phyloP scores from a whole-genome alignment of 208 protist species.

The Crithidia expoeki region DNA sequence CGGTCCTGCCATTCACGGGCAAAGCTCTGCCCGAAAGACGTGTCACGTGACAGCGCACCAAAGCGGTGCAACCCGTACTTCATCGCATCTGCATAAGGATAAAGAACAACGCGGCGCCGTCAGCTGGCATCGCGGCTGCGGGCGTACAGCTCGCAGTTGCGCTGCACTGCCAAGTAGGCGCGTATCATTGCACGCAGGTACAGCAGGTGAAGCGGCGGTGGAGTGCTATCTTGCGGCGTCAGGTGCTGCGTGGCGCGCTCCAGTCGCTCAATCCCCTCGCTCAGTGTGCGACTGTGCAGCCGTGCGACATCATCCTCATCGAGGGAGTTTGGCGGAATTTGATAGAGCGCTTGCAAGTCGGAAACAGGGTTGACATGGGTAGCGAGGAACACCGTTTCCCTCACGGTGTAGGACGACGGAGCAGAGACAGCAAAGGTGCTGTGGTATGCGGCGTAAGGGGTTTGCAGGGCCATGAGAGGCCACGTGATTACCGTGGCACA shows the following conservation, averaged over 20 bases:
- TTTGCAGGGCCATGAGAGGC: conserved; percentile 35
- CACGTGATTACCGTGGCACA: conserved; percentile 4
- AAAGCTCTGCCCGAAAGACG: background rate
- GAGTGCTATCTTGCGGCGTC: conserved; percentile 26
- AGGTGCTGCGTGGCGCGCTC: conserved; percentile 61
- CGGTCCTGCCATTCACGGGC: conserved; percentile 34
- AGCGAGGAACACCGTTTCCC: conserved; percentile 44
- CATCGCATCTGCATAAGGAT: conserved; percentile 55
- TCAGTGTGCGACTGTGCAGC: conserved; percentile 65
- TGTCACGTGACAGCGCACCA: background rate
- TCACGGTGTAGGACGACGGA: background rate
- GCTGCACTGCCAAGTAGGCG: conserved; percentile 57
- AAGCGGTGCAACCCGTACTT: conserved; percentile 55
- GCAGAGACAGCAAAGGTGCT: background rate
- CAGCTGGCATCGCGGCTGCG: conserved; percentile 61
- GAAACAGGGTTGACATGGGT: conserved; percentile 63
- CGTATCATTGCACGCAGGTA: conserved; percentile 62
- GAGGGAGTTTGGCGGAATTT: conserved; percentile 52
- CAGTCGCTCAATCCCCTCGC: conserved; percentile 72
- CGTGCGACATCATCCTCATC: conserved; percentile 26
- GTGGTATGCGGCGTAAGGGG: conserved; percentile 4
- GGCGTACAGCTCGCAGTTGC: conserved; percentile 63
- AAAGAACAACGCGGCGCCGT: conserved; percentile 46
- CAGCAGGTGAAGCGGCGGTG: conserved; percentile 33
- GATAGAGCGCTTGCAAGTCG: conserved; percentile 78